Percentiles rank a stretch among this genome's conserved stretches.
phyloP scores from a whole-genome alignment of 2,329 filamentous ascomycete species.

The Arthrobotrys conoides region DNA sequence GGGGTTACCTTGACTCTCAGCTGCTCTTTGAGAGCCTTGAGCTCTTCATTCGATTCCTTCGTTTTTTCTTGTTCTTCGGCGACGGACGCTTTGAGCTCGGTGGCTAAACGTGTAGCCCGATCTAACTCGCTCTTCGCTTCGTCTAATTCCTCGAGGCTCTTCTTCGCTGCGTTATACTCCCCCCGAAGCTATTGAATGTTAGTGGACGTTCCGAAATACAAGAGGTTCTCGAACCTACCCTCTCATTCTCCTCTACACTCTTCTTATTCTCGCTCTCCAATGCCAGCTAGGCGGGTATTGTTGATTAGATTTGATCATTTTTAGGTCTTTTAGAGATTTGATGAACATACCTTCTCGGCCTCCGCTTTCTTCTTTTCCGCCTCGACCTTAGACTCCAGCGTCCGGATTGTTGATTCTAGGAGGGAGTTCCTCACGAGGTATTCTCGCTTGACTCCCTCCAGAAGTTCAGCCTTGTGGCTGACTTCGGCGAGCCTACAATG shows the following conservation, averaged over 20 bases:
- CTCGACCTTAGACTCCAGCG: constrained; percentile 25
- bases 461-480: constrained; percentile 10
- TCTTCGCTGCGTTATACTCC: background rate
- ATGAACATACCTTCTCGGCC: constrained; percentile 28
- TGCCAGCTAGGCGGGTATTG: background rate
- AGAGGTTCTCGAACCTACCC: background rate
- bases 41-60: background rate
- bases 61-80: constrained; percentile 8
- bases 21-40: background rate
- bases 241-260: constrained; percentile 2
- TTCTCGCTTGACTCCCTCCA: constrained; percentile 26
- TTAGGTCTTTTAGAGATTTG: background rate
- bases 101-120: background rate
- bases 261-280: constrained; percentile 2
- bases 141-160: background rate
- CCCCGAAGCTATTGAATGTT: constrained; percentile 12
- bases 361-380: constrained; percentile 34
- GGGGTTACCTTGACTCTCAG: constrained; percentile 27
- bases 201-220: background rate
- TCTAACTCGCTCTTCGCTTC: background rate
- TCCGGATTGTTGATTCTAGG: constrained; percentile 25
- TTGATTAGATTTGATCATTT: background rate
- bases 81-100: constrained; percentile 2
- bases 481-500: constrained; percentile 28
- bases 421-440: constrained; percentile 31